Evolutionary conservation across 768 basidiomycete genomes (phyloP), one percentile per base, ranked within the genome.

Genomic region (Tulasnella sp.): DNA sequence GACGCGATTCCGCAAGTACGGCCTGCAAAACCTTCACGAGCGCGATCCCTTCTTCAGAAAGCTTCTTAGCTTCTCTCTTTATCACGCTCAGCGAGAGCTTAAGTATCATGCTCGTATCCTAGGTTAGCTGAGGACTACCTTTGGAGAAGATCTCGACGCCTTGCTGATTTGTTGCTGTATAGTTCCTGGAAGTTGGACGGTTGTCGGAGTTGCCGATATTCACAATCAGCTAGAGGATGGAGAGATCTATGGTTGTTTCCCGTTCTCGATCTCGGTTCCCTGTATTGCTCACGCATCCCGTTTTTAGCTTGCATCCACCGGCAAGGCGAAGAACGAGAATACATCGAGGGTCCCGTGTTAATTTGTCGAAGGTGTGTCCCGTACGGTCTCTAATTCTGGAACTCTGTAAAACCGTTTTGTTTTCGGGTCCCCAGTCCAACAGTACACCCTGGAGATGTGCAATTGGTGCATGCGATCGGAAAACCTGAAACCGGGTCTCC

Each of bases 181-280:
- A 72, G 84, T 95, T 11, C 88, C 88, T 0, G 80, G 87, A 0
- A 88, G 88, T 73, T 87, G 87, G 73, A 82, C 88, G 34, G 83
- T 95, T 0, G 90, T 93, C 12, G 93, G 94, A 0, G 85, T 94
- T 9, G 89, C 91, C 3, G 93, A 95, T 76, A 91, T 94, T 79
- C 91, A 91, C 1, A 89, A 82, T 77, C 81, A 77, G 39, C 79
- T 93, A 16, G 78, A 79, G 5, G 83, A 84, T 73, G 86, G 85
- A 0, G 81, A 89, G 74, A 88, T 94, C 3, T 93, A 87, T 74
- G 90, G 91, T 90, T 75, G 83, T 77, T 26, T n/a, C 8, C 11
- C 37, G 34, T 71, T 6, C 68, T 1, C 3, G 3, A 44, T n/a
- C n/a, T n/a, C 6, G 17, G 44, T 32, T 0, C 7, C 17, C 47